A percentile compares a stretch with the other conserved stretches of the same genome.
Conservation (phyloP, 2,329 filamentous ascomycete genomes). For the Clonostachys rhizophaga region DNA sequence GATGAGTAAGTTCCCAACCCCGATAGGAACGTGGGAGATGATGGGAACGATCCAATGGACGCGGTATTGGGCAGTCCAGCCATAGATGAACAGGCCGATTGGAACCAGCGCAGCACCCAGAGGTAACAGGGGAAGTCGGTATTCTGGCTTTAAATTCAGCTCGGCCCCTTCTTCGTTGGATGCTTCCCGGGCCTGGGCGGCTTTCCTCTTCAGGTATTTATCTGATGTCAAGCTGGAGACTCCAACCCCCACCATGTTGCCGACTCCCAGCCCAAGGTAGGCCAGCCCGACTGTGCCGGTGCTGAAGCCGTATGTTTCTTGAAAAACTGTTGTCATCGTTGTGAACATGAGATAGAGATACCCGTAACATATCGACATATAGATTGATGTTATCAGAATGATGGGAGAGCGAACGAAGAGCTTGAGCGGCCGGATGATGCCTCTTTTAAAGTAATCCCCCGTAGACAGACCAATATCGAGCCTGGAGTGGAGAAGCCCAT, state of each 20-base stretch:
- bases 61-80: slow-evolving; percentile 39
- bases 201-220: background rate
- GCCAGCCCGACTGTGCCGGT: slow-evolving; percentile 38
- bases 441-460: slow-evolving; percentile 37
- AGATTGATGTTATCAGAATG: slow-evolving; percentile 43
- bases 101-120: background rate
- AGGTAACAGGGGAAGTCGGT: slow-evolving; percentile 30
- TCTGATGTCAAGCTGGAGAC: slow-evolving; percentile 25
- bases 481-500: slow-evolving; percentile 17
- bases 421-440: slow-evolving; percentile 44
- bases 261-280: slow-evolving; percentile 39
- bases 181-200: too few relatives aligned
- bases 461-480: slow-evolving; percentile 12
- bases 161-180: too few relatives aligned
- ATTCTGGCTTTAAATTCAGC: slow-evolving; percentile 20
- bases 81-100: slow-evolving; percentile 9
- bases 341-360: slow-evolving; percentile 43
- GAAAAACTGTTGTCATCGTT: slow-evolving; percentile 28
- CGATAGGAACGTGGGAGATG: background rate
- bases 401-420: slow-evolving; percentile 52
- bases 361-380: slow-evolving; percentile 51
- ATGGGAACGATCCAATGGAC: slow-evolving; percentile 48
- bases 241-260: slow-evolving; percentile 37
- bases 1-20: too few relatives aligned
- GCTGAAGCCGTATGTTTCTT: slow-evolving; percentile 43